Conservation (phyloP, 768 basidiomycete genomes). For the Megacollybia marginata region DNA sequence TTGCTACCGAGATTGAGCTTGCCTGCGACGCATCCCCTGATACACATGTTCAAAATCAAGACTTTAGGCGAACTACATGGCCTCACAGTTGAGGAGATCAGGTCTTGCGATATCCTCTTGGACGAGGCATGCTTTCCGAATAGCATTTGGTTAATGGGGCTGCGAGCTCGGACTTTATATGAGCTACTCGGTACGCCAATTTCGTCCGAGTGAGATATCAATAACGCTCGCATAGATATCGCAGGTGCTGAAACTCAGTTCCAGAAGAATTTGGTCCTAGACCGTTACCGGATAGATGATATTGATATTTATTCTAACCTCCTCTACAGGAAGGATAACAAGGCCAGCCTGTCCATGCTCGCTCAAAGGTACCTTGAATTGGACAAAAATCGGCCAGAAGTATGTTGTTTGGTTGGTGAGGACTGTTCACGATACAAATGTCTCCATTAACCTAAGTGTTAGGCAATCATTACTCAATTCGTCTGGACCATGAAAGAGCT, state of each 20-base stretch:
- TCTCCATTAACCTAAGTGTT: neutral
- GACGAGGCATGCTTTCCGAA: slow-evolving; percentile 46
- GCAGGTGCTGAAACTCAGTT: slow-evolving; percentile 5
- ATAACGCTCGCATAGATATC: slow-evolving; percentile 22
- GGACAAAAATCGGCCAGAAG: slow-evolving; percentile 70
- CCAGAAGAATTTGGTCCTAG: slow-evolving; percentile 29
- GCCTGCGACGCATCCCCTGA: slow-evolving; percentile 44
- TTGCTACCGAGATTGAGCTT: slow-evolving; percentile 39
- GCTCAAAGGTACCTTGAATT: slow-evolving; percentile 65
- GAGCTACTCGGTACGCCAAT: slow-evolving; percentile 50
- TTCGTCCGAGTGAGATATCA: neutral
- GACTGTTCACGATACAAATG: neutral
- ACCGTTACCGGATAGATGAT: slow-evolving; percentile 71
- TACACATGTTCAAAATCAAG: slow-evolving; percentile 63
- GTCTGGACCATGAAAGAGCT: slow-evolving; percentile 73
- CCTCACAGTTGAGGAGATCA: slow-evolving; percentile 53
- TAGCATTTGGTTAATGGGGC: slow-evolving; percentile 60
- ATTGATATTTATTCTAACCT: slow-evolving; percentile 78
- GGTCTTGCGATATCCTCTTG: slow-evolving; percentile 53
- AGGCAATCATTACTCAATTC: slow-evolving; percentile 78
- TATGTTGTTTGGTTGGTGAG: slow-evolving; percentile 71
- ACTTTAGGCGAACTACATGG: slow-evolving; percentile 63
- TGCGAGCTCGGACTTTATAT: slow-evolving; percentile 60
- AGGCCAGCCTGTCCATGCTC: slow-evolving; percentile 59
- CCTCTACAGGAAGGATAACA: slow-evolving; percentile 69